A percentile compares a stretch with the other conserved stretches of the same genome.
phyloP scores from a whole-genome alignment of 139 green algal genomes.

The Asterochloris sp. region DNA sequence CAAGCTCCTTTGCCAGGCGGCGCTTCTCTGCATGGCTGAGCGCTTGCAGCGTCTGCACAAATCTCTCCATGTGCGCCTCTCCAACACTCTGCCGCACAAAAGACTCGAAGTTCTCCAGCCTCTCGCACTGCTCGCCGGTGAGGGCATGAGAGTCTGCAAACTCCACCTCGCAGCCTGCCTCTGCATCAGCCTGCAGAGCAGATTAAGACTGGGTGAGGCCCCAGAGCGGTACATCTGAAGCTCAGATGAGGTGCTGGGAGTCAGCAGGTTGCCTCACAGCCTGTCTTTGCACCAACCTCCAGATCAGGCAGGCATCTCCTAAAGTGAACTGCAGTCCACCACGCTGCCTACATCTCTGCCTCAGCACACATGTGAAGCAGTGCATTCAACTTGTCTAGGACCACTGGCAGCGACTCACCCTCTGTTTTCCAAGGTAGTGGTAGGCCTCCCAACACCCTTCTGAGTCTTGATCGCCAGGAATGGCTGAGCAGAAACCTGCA shows the following conservation, averaged over 20 bases:
- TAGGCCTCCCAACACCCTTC: constrained; percentile 16
- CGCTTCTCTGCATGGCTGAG: constrained; percentile 7
- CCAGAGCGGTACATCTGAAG: background rate
- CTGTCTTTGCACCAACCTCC: background rate
- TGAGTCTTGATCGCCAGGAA: constrained; percentile 18
- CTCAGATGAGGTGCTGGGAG: background rate
- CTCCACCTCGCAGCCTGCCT: constrained; percentile 14
- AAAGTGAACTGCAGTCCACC: background rate
- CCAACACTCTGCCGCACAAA: constrained; percentile 7
- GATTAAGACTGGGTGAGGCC: background rate
- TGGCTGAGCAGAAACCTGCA: constrained; percentile 8
- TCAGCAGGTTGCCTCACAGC: background rate
- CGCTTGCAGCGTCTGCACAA: constrained; percentile 7
- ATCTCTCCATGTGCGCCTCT: background rate
- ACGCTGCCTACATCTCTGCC: background rate
- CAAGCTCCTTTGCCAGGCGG: constrained; percentile 3
- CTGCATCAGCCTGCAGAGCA: constrained; percentile 9
- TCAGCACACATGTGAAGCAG: background rate
- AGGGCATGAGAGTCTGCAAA: background rate
- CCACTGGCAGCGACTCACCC: background rate
- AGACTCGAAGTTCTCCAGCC: constrained; percentile 8
- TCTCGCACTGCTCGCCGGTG: constrained; percentile 1
- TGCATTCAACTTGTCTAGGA: no score
- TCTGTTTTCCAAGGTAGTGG: constrained; percentile 5
- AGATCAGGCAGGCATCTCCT: background rate